These are phyloP conservation scores for Dendrobium chrysotoxum DNA, from an alignment of 106 monocot species.

Conservation along the genomic window DNA sequence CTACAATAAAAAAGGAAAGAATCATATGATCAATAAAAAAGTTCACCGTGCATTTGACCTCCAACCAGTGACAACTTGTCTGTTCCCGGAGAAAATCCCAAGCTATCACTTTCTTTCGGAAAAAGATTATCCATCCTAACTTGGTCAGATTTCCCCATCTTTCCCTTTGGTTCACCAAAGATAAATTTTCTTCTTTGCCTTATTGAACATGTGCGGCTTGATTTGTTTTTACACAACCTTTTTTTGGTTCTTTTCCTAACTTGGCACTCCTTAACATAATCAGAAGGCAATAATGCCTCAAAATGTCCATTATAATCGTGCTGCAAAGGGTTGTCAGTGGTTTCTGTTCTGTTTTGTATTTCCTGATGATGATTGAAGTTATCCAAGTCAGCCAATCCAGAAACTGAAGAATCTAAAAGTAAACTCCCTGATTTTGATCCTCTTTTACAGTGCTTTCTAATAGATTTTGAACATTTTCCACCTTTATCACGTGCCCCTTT, in stretches of 20 bases:
- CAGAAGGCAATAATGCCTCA: background rate
- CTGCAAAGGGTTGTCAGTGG: constrained; percentile 2
- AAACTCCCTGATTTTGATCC: constrained; percentile 10
- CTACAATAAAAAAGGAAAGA: background rate
- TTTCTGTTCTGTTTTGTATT: constrained; percentile 10
- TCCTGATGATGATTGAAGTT: constrained; percentile 10
- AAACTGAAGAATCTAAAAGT: constrained; percentile 8
- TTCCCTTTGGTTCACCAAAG: constrained; percentile 15
- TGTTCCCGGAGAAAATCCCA: constrained; percentile 5
- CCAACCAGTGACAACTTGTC: constrained; percentile 2
- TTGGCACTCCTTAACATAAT: background rate
- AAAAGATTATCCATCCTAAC: constrained; percentile 8
- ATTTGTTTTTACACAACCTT: constrained; percentile 13
- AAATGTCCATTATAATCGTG: constrained; percentile 6
- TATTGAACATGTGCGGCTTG: constrained; percentile 6
- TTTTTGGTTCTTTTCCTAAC: constrained; percentile 8
- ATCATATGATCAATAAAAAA: background rate
- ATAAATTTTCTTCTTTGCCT: constrained; percentile 11
- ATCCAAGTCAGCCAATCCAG: constrained; percentile 7
- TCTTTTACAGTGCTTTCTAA: constrained; percentile 14
- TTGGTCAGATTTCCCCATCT: constrained; percentile 8
- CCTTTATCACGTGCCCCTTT: constrained; percentile 6
- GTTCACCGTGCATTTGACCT: constrained; percentile 25
- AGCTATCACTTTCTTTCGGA: constrained; percentile 8
- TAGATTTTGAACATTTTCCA: constrained; percentile 12